Evolutionary conservation across 2,329 filamentous ascomycete genomes (phyloP).

Genomic region (Ilyonectria sp.): DNA sequence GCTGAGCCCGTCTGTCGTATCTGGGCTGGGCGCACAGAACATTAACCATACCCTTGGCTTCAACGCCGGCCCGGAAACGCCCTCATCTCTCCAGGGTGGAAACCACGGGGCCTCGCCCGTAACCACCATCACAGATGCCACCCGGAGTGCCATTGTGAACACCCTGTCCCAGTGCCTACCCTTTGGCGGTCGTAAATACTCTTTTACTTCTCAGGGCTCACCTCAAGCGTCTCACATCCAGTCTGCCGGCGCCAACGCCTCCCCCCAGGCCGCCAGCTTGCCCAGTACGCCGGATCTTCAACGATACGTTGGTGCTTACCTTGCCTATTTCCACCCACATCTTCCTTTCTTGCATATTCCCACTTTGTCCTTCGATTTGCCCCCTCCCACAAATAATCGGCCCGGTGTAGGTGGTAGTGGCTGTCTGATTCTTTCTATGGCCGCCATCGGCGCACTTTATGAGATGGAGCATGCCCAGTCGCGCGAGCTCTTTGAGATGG

Average conservation of each 20-base stretch:
- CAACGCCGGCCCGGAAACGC: slow-evolving; percentile 77
- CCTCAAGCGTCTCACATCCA: slow-evolving; percentile 68
- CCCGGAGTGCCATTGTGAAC: slow-evolving; percentile 73
- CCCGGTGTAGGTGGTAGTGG: slow-evolving; percentile 82
- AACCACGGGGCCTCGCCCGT: slow-evolving; percentile 71
- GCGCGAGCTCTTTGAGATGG: slow-evolving; percentile 89
- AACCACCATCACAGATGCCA: slow-evolving; percentile 76
- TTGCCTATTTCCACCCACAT: slow-evolving; percentile 94
- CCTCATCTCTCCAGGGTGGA: slow-evolving; percentile 79
- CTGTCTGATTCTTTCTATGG: slow-evolving; percentile 87
- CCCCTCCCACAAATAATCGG: slow-evolving; percentile 75
- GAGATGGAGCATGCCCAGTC: slow-evolving; percentile 86
- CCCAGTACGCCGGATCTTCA: slow-evolving; percentile 90
- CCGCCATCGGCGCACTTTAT: slow-evolving; percentile 86
- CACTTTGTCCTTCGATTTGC: slow-evolving; percentile 90
- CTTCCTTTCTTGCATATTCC: slow-evolving; percentile 94
- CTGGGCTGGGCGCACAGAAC: slow-evolving; percentile 73
- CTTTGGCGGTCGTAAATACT: slow-evolving; percentile 75
- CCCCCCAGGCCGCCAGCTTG: slow-evolving; percentile 70
- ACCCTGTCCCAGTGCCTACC: slow-evolving; percentile 71
- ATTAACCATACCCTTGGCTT: slow-evolving; percentile 78
- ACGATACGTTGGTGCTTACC: slow-evolving; percentile 90
- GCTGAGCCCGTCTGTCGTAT: slow-evolving; percentile 80
- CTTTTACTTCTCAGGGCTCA: slow-evolving; percentile 69
- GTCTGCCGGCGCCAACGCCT: slow-evolving; percentile 63